Evolutionary conservation across 2,329 filamentous ascomycete genomes (phyloP).

Genomic region (Lasiodiplodia gonubiensis): DNA sequence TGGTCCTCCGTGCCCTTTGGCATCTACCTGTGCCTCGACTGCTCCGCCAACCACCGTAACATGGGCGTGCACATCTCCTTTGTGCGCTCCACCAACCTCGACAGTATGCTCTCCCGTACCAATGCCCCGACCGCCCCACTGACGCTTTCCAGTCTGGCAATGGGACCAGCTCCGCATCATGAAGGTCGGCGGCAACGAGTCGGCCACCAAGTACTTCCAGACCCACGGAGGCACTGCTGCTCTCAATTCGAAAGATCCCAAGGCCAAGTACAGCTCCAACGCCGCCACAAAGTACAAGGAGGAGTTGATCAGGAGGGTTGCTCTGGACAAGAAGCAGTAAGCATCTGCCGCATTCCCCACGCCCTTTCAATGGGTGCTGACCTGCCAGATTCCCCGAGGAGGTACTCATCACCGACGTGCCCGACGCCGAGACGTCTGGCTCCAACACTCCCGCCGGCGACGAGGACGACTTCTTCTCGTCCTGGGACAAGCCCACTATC

Average conservation of each 20-base stretch:
- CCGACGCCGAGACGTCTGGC: constrained; percentile 63
- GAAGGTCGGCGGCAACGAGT: constrained; percentile 99
- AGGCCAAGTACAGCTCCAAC: constrained; percentile 94
- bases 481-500: constrained; percentile 97
- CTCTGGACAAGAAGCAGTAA: constrained; percentile 82
- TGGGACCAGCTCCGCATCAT: constrained; percentile 97
- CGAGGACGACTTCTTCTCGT: constrained; percentile 96
- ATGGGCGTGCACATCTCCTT: constrained; percentile 99
- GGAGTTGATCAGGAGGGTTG: constrained; percentile 85
- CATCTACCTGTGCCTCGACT: constrained; percentile 98
- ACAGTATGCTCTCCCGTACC: constrained; percentile 69
- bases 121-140: constrained; percentile 33
- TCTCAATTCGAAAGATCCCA: constrained; percentile 92
- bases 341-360: constrained; percentile 41
- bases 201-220: constrained; percentile 97
- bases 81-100: constrained; percentile 96
- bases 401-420: constrained; percentile 80
- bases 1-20: constrained; percentile 98
- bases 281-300: constrained; percentile 98
- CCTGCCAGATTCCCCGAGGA: constrained; percentile 75
- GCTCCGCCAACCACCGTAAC: constrained; percentile 95
- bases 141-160: constrained; percentile 71
- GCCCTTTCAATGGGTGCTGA: constrained; percentile 33
- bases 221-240: constrained; percentile 93
- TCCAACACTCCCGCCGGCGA: constrained; percentile 81